Base-by-base conservation (phyloP, 2,329 filamentous ascomycete species). In the Colletotrichum spaethianum region DNA sequence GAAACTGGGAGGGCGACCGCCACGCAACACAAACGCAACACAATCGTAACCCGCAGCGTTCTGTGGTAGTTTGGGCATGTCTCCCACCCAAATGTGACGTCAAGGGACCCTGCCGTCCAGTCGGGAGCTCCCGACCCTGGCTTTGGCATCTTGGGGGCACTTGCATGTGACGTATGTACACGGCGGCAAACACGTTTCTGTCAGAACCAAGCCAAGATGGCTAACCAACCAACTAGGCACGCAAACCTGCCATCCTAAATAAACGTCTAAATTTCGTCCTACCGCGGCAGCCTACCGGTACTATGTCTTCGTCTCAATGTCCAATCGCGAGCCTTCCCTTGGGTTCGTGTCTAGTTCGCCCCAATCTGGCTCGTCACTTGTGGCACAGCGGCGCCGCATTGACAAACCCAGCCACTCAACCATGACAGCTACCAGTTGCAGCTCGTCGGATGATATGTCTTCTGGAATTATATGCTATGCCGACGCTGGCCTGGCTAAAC, bases 91-190 rank as follows among this genome's bases (percentile, higher is more conserved):
- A 42, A 46, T 38, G 53, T 69, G 69, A 72, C 69, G 69, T 72
- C 69, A 72, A 52, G 53, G 53, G 59, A 33, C 65, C 69, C 65
- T 69, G 36, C 26, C 14, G 11, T 69, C 69, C 69, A 69, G 69
- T 72, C 69, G 69, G 69, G 69, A 64, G 65, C 65, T 64, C 52
- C 69, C 69, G 65, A 72, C 69, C 69, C 69, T 60, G 59, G 69
- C 55, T 60, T 42, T 31, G 52, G 8, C 52, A 6, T 69, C 59
- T 55, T 46, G 64, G 31, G 59, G 31, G 52, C n/a, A 60, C 63
- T 63, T 50, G 59, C 65, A 72, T 69, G 65, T 72, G 69, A 72
- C 69, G 69, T 72, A 72, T 56, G 31, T 44, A 23, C n/a, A n/a
- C n/a, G n/a, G 56, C 36, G 62, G 48, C 57, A 18, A 23, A 20